Evolutionary conservation across 306 rosid species (phyloP).

Genomic region (Inga leiocalycina): DNA sequence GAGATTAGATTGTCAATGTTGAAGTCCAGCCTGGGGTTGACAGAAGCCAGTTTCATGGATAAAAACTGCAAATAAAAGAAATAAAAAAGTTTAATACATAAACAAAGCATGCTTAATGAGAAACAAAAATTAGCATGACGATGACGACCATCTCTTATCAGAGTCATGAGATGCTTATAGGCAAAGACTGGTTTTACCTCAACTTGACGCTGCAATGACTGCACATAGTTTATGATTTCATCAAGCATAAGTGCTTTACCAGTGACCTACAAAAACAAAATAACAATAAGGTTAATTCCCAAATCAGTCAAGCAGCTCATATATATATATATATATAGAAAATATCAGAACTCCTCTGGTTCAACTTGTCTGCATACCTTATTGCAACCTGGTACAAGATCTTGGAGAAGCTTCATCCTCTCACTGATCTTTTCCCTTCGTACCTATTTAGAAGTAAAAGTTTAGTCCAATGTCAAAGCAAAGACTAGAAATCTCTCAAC

Average conservation of each 20-base stretch:
- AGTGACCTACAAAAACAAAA: slow-evolving; percentile 58
- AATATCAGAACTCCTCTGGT: background rate
- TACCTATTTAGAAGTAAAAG: slow-evolving; percentile 49
- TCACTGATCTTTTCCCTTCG: slow-evolving; percentile 97
- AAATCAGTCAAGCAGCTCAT: slow-evolving; percentile 27
- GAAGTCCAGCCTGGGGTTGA: slow-evolving; percentile 78
- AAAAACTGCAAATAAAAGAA: slow-evolving; percentile 62
- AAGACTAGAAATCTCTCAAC: background rate
- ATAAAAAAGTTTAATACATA: background rate
- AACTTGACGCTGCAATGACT: slow-evolving; percentile 96
- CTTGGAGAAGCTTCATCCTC: slow-evolving; percentile 96
- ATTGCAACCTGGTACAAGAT: slow-evolving; percentile 96
- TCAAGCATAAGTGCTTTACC: slow-evolving; percentile 99
- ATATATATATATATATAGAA: background rate
- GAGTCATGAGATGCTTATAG: slow-evolving; percentile 29
- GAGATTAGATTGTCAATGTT: slow-evolving; percentile 68
- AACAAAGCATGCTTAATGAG: slow-evolving; percentile 29
- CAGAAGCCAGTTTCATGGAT: slow-evolving; percentile 93
- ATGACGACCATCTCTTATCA: background rate
- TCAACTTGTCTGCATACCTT: slow-evolving; percentile 52
- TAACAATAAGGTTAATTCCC: slow-evolving; percentile 1
- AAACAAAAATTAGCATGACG: slow-evolving; percentile 36
- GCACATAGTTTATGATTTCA: slow-evolving; percentile 96
- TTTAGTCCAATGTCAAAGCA: slow-evolving; percentile 30
- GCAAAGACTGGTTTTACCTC: slow-evolving; percentile 63